phyloP scores from a whole-genome alignment of 2,329 filamentous ascomycete species.

The Fusarium chuoi region DNA sequence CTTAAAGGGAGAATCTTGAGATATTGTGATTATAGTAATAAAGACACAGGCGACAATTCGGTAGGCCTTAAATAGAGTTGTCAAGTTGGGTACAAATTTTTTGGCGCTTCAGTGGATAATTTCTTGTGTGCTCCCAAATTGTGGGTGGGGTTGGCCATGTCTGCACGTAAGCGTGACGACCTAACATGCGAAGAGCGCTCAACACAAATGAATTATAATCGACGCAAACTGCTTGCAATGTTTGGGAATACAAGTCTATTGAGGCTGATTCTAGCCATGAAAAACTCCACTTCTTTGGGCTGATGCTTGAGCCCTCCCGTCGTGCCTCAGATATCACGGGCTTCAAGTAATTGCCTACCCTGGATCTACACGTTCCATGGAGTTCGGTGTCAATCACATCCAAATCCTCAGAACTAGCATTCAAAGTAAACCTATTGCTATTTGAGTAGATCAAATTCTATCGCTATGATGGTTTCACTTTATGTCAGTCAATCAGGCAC shows the following conservation, averaged over 20 bases:
- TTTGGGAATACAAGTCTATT: accelerated
- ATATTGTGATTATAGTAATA: too few relatives aligned
- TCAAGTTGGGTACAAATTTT: neutral
- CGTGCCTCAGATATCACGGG: too few relatives aligned
- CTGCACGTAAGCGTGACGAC: neutral
- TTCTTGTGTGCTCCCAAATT: neutral
- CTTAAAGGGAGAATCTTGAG: neutral
- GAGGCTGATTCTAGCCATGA: accelerated
- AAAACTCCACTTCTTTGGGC: accelerated
- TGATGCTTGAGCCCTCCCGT: neutral
- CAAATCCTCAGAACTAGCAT: neutral
- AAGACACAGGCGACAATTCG: accelerated
- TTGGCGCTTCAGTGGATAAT: neutral
- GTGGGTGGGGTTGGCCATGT: neutral
- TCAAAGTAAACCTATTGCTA: accelerated
- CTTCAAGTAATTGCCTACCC: neutral
- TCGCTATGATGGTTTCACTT: accelerated
- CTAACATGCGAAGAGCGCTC: neutral
- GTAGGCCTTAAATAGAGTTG: too few relatives aligned
- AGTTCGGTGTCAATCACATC: neutral
- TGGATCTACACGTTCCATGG: accelerated
- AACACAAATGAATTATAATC: neutral
- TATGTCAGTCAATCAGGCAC: neutral
- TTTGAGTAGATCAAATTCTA: accelerated
- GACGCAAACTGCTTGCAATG: accelerated